Evolutionary conservation across 768 basidiomycete genomes (phyloP), one percentile per base, ranked within the genome.

Genomic region (Panaeolus cyanescens): DNA sequence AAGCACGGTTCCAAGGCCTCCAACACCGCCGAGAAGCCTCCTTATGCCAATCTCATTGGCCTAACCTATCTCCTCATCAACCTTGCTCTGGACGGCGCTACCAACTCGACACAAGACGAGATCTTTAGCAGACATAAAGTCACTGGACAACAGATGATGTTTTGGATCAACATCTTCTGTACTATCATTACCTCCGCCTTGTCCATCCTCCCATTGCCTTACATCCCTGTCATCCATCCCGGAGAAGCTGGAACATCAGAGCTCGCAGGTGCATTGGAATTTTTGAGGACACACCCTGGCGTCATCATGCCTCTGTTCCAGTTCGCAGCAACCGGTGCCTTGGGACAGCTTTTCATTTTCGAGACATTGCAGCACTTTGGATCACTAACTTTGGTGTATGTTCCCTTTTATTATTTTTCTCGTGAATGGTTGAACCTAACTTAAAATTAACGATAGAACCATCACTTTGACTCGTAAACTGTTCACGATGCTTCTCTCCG

Each of bases 111-210:
- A 2, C 97, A 99, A 73, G 97, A 99, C 74, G 93, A 98, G 76
- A 90, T 99, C 61, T 99, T 99, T 76, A 79, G 87, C 25, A 80
- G 83, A 12, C 87, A 91, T 76, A 85, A 85, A 45, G 79, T 85
- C 4, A 79, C 80, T 2, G 97, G 97, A 7, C 95, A 97, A 74
- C 97, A 99, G 71, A 98, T 99, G 96, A 99, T 99, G 97, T 89
- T 99, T 72, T 96, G 88, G 87, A 96, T 99, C 75, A 96, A 95
- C 71, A 66, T 91, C 28, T 90, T 96, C 78, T 90, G 91, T 75
- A 92, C 95, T 3, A 62, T 89, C 34, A 72, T 93, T 59, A 89
- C 92, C 20, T 79, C 83, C 1, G 70, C 87, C 10, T 86, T 97
- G 28, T 84, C 89, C 28, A 71, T 90, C 6, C 81, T 93, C 54